Evolutionary conservation across 371 early-diverging fungal species (phyloP), one percentile per base, ranked within the genome.

Genomic region (Vairimorpha apis): DNA sequence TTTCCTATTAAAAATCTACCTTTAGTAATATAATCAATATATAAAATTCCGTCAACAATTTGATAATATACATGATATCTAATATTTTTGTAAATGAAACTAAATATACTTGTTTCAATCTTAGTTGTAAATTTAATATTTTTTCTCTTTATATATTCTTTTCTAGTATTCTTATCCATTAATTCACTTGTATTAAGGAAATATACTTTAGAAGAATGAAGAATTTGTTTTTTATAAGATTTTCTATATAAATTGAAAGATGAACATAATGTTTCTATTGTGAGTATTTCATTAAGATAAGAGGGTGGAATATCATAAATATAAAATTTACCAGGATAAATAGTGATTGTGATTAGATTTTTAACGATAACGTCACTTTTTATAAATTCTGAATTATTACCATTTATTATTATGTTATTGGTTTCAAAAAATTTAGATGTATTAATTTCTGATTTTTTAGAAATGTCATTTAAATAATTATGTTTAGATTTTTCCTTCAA

Each of bases 301-400:
- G 1, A 12, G 13, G 5, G 5, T 21, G 27, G 32, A n/a, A 71
- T 30, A 44, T 55, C 43, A 30, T 21, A 30, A 33, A 71, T 30
- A 23, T 49, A 45, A 64, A 71, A 64, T 30, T 41, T 58, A 16
- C 72, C 72, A 27, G 65, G 65, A 21, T 16, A 2, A 21, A 64
- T 37, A 13, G 60, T 60, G n/a, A 60, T 37, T 35, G 33, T 32
- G 1, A 60, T 21, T 1, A 35, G 10, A 37, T 35, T 3, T 10
- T 16, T 16, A 7, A 41, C 10, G 43, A 10, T 7, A 16, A 10
- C 16, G 43, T 16, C 43, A 10, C 10, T 41, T 16, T 41, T 16
- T 41, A 16, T 7, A 16, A 41, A 10, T 41, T 16, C 43, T 41
- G 10, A n/a, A n/a, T n/a, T n/a, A n/a, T n/a, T n/a, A n/a, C n/a